A percentile compares a stretch with the other conserved stretches of the same genome.
These are phyloP conservation scores for Theobroma cacao DNA, from an alignment of 345 rosid species.

Conservation along the genomic window DNA sequence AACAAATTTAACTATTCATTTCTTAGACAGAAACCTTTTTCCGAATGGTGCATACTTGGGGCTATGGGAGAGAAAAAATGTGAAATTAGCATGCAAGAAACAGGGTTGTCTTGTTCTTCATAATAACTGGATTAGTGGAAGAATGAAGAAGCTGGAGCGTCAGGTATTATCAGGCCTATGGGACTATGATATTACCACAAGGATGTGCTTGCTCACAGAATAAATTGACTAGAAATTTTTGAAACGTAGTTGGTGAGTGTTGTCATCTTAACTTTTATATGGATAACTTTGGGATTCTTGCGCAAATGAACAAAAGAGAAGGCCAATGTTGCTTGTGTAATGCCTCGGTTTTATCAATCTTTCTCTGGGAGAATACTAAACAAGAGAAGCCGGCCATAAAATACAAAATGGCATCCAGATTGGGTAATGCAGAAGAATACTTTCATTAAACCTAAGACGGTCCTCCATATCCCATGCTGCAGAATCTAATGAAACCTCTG, in stretches of 20 bases:
- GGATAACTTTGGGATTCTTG: conserved; percentile 27
- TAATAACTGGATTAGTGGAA: conserved; percentile 82
- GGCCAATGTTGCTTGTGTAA: neutral
- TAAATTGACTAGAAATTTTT: neutral
- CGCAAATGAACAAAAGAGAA: conserved; percentile 15
- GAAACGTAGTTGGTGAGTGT: conserved; percentile 1
- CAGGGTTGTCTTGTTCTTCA: conserved; percentile 70
- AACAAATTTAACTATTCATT: conserved; percentile 62
- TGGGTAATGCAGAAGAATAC: conserved; percentile 4
- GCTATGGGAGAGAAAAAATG: conserved; percentile 63
- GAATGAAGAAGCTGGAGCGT: conserved; percentile 78
- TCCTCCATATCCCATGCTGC: conserved; percentile 1
- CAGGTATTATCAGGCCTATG: conserved; percentile 74
- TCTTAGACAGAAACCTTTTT: conserved; percentile 77
- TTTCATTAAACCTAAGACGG: neutral
- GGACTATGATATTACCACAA: conserved; percentile 67
- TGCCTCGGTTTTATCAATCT: conserved; percentile 37
- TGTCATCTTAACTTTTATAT: neutral
- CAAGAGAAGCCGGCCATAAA: conserved; percentile 28
- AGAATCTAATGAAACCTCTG: conserved; percentile 13
- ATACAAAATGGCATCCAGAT: conserved; percentile 22
- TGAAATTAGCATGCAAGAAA: conserved; percentile 53
- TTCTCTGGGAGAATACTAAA: conserved; percentile 10
- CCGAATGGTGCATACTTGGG: conserved; percentile 87
- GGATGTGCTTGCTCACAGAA: conserved; percentile 54